phyloP scores from a whole-genome alignment of 495 filamentous ascomycete species.

The Aspergillus wentii region DNA sequence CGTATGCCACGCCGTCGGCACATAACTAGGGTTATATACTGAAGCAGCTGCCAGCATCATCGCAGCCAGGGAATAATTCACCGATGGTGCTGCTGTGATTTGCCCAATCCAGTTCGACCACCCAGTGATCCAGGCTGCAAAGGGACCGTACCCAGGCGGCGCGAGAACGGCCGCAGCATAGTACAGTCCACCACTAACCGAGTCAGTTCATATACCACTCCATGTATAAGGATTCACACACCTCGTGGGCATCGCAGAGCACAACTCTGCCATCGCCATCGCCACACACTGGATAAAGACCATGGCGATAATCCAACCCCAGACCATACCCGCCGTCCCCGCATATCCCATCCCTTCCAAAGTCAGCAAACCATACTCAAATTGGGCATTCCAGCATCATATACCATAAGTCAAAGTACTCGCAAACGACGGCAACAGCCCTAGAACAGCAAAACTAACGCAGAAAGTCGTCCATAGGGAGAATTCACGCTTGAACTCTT shows the following conservation, averaged over 20 bases:
- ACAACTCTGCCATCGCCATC: slow-evolving; percentile 62
- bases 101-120: slow-evolving; percentile 77
- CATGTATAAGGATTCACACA: slow-evolving; percentile 11
- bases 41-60: slow-evolving; percentile 73
- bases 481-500: slow-evolving; percentile 79
- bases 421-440: slow-evolving; percentile 69
- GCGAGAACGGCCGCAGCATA: slow-evolving; percentile 78
- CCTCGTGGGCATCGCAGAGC: slow-evolving; percentile 64
- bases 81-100: slow-evolving; percentile 65
- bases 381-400: background rate
- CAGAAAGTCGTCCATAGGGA: slow-evolving; percentile 80
- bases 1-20: slow-evolving; percentile 61
- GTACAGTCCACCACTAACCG: slow-evolving; percentile 64
- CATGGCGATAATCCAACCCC: slow-evolving; percentile 78
- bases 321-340: slow-evolving; percentile 75
- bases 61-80: slow-evolving; percentile 55
- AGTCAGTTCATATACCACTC: slow-evolving; percentile 12
- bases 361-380: background rate
- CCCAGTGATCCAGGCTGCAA: slow-evolving; percentile 69
- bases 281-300: slow-evolving; percentile 71
- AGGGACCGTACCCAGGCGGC: slow-evolving; percentile 67
- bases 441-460: slow-evolving; percentile 72
- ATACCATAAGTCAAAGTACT: slow-evolving; percentile 67
- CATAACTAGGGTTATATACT: slow-evolving; percentile 60
- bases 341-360: slow-evolving; percentile 67